These are phyloP conservation scores for Leccinum fallax DNA, from an alignment of 1,284 basidiomycete species.

Conservation along the genomic window DNA sequence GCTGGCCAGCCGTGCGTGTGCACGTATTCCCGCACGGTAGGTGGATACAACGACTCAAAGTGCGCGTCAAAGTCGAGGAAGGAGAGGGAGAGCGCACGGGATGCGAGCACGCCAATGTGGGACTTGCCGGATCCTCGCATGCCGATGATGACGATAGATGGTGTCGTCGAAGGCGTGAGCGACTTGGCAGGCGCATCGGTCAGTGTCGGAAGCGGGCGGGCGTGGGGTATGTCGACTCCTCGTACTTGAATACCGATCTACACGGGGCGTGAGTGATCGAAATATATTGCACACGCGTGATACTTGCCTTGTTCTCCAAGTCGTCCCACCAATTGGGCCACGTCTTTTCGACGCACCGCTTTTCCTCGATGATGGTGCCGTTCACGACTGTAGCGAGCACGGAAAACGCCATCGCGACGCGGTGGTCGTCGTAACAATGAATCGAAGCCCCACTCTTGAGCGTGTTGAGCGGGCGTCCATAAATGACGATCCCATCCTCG, in stretches of 20 bases:
- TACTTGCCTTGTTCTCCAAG: slow-evolving; percentile 82
- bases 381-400: slow-evolving; percentile 80
- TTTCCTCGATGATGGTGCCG: slow-evolving; percentile 89
- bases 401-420: slow-evolving; percentile 98
- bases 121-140: slow-evolving; percentile 99
- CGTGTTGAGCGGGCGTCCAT: slow-evolving; percentile 68
- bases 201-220: slow-evolving; percentile 37
- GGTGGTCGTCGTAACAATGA: slow-evolving; percentile 98
- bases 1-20: no score
- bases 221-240: slow-evolving; percentile 73
- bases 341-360: slow-evolving; percentile 98
- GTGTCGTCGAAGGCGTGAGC: slow-evolving; percentile 13
- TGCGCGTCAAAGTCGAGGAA: no score
- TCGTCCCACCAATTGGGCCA: slow-evolving; percentile 99
- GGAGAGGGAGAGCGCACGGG: slow-evolving; percentile 67
- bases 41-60: no score
- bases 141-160: slow-evolving; percentile 80
- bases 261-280: slow-evolving; percentile 3
- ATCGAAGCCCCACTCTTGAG: slow-evolving; percentile 76
- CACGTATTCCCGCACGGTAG: no score
- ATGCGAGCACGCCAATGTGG: slow-evolving; percentile 82
- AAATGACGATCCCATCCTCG: slow-evolving; percentile 91
- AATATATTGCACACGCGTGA: background rate
- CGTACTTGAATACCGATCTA: slow-evolving; percentile 90
- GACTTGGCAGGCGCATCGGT: slow-evolving; percentile 40